Percentiles rank a stretch among this genome's conserved stretches.
Conservation (phyloP, 306 rosid genomes). For the Cucurbita argyrosperma region DNA sequence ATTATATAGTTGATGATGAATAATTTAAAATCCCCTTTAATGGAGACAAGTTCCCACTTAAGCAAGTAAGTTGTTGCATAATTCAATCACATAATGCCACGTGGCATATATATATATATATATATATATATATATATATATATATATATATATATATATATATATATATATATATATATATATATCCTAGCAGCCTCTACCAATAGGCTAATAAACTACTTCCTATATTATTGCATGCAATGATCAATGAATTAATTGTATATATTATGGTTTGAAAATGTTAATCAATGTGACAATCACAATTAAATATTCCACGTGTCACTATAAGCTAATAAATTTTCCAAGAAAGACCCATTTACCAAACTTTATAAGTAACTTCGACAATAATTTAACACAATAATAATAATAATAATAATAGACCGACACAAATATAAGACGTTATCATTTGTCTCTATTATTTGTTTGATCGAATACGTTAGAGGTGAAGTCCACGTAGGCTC, state of each 20-base stretch:
- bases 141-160: not conserved
- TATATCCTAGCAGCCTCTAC: not conserved
- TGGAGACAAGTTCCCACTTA: conserved; percentile 4
- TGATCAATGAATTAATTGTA: not conserved
- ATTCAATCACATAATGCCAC: not conserved
- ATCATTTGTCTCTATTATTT: no score
- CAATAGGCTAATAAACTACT: not conserved
- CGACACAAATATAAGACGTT: no score
- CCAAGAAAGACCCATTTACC: not conserved
- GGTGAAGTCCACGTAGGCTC: no score
- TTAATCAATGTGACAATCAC: not conserved
- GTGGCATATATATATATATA: not conserved
- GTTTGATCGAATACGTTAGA: no score
- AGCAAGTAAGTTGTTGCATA: not conserved
- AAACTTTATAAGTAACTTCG: no score
- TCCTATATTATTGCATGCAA: not conserved
- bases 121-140: not conserved
- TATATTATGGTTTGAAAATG: not conserved
- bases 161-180: not conserved
- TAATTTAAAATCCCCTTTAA: not conserved
- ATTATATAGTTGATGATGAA: not conserved
- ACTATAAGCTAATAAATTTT: not conserved
- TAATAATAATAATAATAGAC: no score
- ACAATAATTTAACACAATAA: no score
- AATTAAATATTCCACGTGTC: not conserved